A percentile compares a stretch with the other conserved stretches of the same genome.
phyloP scores from a whole-genome alignment of 2,329 filamentous ascomycete species.

The Dothidotthia symphoricarpi region DNA sequence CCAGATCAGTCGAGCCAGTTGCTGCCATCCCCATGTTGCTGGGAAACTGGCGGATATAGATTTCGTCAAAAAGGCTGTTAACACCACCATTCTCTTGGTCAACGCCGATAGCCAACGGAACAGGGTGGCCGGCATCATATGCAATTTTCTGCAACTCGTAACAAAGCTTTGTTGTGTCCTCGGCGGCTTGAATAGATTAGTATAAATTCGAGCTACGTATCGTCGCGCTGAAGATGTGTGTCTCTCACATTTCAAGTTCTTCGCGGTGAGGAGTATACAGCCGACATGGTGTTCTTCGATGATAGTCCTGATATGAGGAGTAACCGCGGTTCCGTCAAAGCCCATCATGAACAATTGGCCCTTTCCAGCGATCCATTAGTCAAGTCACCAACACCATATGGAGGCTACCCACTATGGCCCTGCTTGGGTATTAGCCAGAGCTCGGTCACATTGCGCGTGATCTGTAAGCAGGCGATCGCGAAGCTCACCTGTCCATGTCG shows the following conservation, averaged over 20 bases:
- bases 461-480: slow-evolving; percentile 22
- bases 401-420: slow-evolving; percentile 45
- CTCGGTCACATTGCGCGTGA: slow-evolving; percentile 27
- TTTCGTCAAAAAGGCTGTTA: slow-evolving; percentile 93
- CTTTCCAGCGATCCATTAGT: slow-evolving; percentile 54
- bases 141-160: slow-evolving; percentile 92
- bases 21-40: slow-evolving; percentile 97
- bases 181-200: slow-evolving; percentile 64
- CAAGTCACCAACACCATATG: slow-evolving; percentile 17
- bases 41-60: slow-evolving; percentile 93
- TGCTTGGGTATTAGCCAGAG: slow-evolving; percentile 37
- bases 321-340: slow-evolving; percentile 81
- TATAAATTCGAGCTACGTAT: slow-evolving; percentile 6
- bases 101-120: slow-evolving; percentile 83
- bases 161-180: slow-evolving; percentile 83
- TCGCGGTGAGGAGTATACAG: slow-evolving; percentile 79
- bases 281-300: slow-evolving; percentile 86
- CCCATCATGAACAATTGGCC: slow-evolving; percentile 80
- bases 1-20: slow-evolving; percentile 77
- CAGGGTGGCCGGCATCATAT: slow-evolving; percentile 82
- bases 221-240: slow-evolving; percentile 8
- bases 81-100: slow-evolving; percentile 98
- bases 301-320: slow-evolving; percentile 74
- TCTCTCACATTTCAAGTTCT: slow-evolving; percentile 75
- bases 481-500: slow-evolving; percentile 68